A percentile compares a stretch with the other conserved stretches of the same genome.
phyloP scores from a whole-genome alignment of 768 basidiomycete genomes.

The Punctularia strigosozonata region DNA sequence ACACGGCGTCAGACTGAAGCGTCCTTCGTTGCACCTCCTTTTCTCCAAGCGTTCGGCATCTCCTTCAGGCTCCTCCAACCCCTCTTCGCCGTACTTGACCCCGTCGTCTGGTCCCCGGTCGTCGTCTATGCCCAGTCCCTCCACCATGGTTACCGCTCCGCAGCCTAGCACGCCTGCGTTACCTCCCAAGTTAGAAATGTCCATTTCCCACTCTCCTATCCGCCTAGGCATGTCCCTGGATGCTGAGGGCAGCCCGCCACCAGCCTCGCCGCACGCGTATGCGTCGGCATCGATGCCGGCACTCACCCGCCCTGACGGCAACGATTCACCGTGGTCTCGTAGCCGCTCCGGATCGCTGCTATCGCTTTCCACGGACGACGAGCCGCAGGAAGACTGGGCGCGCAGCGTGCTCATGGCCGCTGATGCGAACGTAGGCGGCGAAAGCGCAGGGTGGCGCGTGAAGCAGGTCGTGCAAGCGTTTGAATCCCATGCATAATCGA shows the following conservation, averaged over 20 bases:
- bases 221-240: conserved; percentile 9
- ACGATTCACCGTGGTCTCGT: conserved; percentile 27
- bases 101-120: conserved; percentile 38
- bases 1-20: conserved; percentile 37
- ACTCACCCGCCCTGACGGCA: no score
- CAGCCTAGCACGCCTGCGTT: conserved; percentile 5
- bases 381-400: conserved; percentile 57
- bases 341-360: conserved; percentile 31
- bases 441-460: neutral
- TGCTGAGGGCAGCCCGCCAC: neutral
- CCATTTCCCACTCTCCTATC: conserved; percentile 17
- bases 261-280: no score
- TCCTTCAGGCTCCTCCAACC: conserved; percentile 29
- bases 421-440: conserved; percentile 30
- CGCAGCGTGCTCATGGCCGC: conserved; percentile 64
- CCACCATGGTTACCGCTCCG: neutral
- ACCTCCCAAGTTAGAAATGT: conserved; percentile 14
- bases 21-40: conserved; percentile 57
- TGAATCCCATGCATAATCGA: no score
- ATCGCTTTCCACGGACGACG: conserved; percentile 27
- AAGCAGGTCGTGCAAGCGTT: conserved; percentile 5
- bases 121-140: conserved; percentile 26
- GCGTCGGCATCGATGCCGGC: no score
- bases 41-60: conserved; percentile 56
- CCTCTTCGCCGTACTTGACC: conserved; percentile 33